A percentile compares a stretch with the other conserved stretches of the same genome.
These are phyloP conservation scores for Puya raimondii DNA, from an alignment of 176 grass and related monocot genomes.

Conservation along the genomic window DNA sequence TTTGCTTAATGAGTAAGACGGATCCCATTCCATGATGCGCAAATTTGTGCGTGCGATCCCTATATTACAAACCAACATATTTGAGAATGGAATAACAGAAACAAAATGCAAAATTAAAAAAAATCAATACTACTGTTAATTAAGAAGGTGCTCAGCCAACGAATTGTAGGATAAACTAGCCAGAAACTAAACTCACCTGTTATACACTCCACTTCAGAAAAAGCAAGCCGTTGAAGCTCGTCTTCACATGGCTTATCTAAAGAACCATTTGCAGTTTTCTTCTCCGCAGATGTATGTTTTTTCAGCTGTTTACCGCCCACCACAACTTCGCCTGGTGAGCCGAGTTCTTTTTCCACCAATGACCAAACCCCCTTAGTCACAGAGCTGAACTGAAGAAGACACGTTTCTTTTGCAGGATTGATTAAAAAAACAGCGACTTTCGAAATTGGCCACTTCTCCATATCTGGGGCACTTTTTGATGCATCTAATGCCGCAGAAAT, in stretches of 20 bases:
- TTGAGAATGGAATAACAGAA: background rate
- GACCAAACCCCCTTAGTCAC: slow-evolving; percentile 42
- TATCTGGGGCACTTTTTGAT: slow-evolving; percentile 17
- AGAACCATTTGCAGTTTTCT: background rate
- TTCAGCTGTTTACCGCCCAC: background rate
- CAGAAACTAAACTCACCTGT: slow-evolving; percentile 35
- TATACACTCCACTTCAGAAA: slow-evolving; percentile 40
- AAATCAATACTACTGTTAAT: background rate
- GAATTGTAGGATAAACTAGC: background rate
- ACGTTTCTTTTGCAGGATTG: slow-evolving; percentile 28
- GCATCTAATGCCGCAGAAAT: slow-evolving; percentile 40
- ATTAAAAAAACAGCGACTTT: slow-evolving; percentile 52
- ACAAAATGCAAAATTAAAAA: slow-evolving; percentile 6
- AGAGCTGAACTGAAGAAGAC: slow-evolving; percentile 39
- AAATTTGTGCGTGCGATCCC: slow-evolving; percentile 25
- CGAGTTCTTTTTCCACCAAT: slow-evolving; percentile 45
- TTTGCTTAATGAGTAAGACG: slow-evolving; percentile 42
- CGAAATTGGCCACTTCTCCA: slow-evolving; percentile 39
- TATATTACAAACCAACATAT: slow-evolving; percentile 17
- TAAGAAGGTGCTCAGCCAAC: background rate
- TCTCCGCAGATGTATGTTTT: slow-evolving; percentile 4
- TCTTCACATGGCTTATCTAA: slow-evolving; percentile 5
- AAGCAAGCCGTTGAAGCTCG: slow-evolving; percentile 31
- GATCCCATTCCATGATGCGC: slow-evolving; percentile 29
- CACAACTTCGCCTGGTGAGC: background rate